Percentiles rank a stretch among this genome's conserved stretches.
phyloP scores from a whole-genome alignment of 805 yeast genomes.

The Ogataea naganishii region DNA sequence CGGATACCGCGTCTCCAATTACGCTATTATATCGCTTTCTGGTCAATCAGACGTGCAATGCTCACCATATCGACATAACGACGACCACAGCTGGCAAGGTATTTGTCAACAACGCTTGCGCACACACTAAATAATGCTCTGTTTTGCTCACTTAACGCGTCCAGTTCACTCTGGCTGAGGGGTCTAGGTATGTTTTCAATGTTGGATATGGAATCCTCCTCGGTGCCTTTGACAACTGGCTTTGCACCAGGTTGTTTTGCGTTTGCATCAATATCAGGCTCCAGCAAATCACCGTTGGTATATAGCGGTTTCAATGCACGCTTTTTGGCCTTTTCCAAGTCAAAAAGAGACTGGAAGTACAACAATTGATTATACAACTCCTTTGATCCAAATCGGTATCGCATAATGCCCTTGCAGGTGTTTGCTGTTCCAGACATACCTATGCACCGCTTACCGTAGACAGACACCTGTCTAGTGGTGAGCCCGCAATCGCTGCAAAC shows the following conservation, averaged over 20 bases:
- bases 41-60: no score
- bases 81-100: slow-evolving; percentile 76
- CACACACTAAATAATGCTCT: slow-evolving; percentile 47
- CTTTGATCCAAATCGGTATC: slow-evolving; percentile 67
- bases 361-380: slow-evolving; percentile 79
- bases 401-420: slow-evolving; percentile 76
- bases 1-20: no score
- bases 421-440: slow-evolving; percentile 52
- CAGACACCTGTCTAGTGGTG: slow-evolving; percentile 77
- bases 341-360: slow-evolving; percentile 72
- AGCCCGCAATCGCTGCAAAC: slow-evolving; percentile 84
- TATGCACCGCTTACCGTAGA: slow-evolving; percentile 81
- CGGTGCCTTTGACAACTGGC: no score
- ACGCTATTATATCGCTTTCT: no score
- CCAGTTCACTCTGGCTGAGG: slow-evolving; percentile 44
- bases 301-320: slow-evolving; percentile 46
- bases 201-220: slow-evolving; percentile 5
- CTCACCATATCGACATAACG: slow-evolving; percentile 79
- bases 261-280: no score
- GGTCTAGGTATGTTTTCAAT: slow-evolving; percentile 13
- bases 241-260: no score
- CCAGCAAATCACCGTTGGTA: slow-evolving; percentile 14
- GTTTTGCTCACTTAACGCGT: slow-evolving; percentile 76
- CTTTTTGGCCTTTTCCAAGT: slow-evolving; percentile 66
- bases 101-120: slow-evolving; percentile 57